Base-by-base conservation (phyloP, 495 filamentous ascomycete species). In the Sordaria brevicollis region DNA sequence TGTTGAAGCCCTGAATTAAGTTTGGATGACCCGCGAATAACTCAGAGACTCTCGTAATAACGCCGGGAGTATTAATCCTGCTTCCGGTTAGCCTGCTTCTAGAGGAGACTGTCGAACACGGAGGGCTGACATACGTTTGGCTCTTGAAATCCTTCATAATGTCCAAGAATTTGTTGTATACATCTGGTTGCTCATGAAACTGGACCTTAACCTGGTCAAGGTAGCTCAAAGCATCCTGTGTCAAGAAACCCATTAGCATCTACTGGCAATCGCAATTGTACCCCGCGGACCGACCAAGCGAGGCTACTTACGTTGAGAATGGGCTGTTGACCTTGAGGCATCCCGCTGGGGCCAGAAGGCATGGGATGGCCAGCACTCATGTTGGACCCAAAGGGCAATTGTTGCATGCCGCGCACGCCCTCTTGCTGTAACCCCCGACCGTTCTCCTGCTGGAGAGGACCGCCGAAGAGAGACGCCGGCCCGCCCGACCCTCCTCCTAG, bases 101-200 rank as follows among this genome's bases (percentile, higher is more conserved):
- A n/a, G 19, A 31, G 31, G 36, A 54, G 21, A 35, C 5, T 66
- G 7, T n/a, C 65, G n/a, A 31, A 39, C 37, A 65, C 29, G 13
- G 31, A 17, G 38, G n/a, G 36, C 9, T 36, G n/a, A 86, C 92
- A 83, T 81, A 95, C 89, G 93, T 92, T 82, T 97, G 94, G 75
- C 93, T 97, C 82, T 99, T 99, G 82, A 99, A 99, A 72, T 99
- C 96, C 79, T 99, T 99, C 96, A 99, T 99, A 66, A 99, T 99
- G 73, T 99, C 95, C 67, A 99, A 81, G 75, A 99, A 99, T 25
- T 91, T 88, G 77, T 99, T 99, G 76, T 99, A 99, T 2, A 99
- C 95, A 78, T 99, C 96, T 9, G 95, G 94, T 73, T 96, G 93
- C 68, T 97, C 93, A 67, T 92, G 90, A 74, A 99, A 99, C 73